Conservation (phyloP, 208 protist species). For the Jaenimonas drosophilae region DNA sequence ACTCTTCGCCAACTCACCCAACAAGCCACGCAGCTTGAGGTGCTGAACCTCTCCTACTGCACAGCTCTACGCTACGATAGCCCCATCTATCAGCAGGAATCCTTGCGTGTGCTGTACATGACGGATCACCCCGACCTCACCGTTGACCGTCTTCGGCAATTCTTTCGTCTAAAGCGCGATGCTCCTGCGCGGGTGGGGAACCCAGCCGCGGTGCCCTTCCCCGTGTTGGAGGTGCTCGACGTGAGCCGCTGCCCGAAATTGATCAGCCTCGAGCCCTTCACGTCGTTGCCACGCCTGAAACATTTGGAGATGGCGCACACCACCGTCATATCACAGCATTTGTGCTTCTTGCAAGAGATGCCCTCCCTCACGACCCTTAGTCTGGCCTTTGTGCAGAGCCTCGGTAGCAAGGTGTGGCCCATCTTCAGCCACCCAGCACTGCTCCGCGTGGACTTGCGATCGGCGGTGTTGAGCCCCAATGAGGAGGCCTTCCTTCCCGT, state of each 20-base stretch:
- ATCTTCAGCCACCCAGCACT: neutral
- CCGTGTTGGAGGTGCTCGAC: neutral
- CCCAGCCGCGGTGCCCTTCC: neutral
- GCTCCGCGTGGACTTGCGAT: neutral
- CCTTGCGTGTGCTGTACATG: neutral
- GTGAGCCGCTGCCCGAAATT: neutral
- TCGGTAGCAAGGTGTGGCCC: neutral
- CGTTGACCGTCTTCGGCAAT: neutral
- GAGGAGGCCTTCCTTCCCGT: neutral
- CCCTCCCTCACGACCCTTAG: neutral
- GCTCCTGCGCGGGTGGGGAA: neutral
- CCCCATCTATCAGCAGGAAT: neutral
- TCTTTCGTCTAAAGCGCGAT: neutral
- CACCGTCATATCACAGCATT: neutral
- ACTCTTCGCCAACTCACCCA: neutral
- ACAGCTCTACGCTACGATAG: neutral
- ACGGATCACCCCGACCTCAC: conserved; percentile 1
- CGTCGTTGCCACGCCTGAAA: neutral
- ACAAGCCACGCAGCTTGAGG: neutral
- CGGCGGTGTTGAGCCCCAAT: neutral
- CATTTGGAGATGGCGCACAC: neutral
- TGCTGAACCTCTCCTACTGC: conserved; percentile 1
- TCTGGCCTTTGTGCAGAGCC: neutral
- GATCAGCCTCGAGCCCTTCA: neutral
- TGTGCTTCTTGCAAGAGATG: neutral